phyloP scores from a whole-genome alignment of 345 rosid genomes.

The Carallia pectinifolia region DNA sequence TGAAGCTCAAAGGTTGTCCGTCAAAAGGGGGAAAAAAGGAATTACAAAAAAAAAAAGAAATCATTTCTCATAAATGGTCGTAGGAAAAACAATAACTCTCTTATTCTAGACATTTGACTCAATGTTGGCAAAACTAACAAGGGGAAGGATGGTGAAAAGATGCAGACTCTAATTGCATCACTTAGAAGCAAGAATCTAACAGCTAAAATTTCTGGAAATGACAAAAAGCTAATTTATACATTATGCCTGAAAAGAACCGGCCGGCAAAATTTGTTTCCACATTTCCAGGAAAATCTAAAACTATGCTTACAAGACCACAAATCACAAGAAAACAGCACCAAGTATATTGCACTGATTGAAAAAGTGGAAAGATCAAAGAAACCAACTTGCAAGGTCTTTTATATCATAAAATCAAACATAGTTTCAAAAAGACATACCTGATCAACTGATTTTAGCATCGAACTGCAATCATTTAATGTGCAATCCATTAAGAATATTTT shows the following conservation, averaged over 20 bases:
- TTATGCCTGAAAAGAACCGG: neutral
- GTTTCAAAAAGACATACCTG: slow-evolving; percentile 48
- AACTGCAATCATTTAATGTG: slow-evolving; percentile 86
- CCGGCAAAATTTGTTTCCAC: no score
- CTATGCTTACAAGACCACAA: no score
- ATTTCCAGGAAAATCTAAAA: no score
- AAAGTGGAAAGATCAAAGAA: neutral
- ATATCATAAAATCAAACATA: neutral
- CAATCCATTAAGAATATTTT: slow-evolving; percentile 82
- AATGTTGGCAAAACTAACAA: neutral
- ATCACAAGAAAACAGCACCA: no score
- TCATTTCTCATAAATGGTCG: no score
- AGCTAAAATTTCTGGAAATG: neutral
- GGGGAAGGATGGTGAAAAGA: neutral
- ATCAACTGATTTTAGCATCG: slow-evolving; percentile 53
- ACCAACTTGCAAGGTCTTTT: neutral
- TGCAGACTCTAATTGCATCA: neutral
- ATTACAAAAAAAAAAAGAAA: no score
- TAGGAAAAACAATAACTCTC: no score
- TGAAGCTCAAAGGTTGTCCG: no score
- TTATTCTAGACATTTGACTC: no score
- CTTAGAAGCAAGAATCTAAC: neutral
- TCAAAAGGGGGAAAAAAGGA: no score
- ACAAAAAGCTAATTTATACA: neutral
- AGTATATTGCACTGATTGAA: no score